Evolutionary conservation across 2,329 filamentous ascomycete species (phyloP).

Genomic region (Didymella pomorum): DNA sequence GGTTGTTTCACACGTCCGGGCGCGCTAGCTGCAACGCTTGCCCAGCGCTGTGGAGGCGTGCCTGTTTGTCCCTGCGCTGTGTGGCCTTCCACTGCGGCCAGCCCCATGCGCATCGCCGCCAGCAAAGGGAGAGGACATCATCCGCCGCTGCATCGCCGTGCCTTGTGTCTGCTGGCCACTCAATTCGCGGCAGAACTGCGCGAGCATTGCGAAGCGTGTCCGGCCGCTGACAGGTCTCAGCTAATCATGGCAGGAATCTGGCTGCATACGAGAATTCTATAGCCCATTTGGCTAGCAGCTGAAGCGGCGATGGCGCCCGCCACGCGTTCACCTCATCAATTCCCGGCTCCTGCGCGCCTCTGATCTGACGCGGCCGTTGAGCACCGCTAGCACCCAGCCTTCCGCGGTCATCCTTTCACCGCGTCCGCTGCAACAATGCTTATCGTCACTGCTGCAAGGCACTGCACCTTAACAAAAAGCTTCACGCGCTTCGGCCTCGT

Average conservation of each 20-base stretch:
- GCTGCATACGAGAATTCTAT: neutral
- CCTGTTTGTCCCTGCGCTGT: slow-evolving; percentile 4
- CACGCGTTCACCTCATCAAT: slow-evolving; percentile 19
- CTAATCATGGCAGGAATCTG: neutral
- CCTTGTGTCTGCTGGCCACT: neutral
- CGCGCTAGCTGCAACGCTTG: slow-evolving; percentile 11
- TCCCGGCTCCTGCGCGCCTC: slow-evolving; percentile 5
- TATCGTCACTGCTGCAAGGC: slow-evolving; percentile 9
- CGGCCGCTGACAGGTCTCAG: slow-evolving; percentile 4
- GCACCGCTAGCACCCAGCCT: neutral
- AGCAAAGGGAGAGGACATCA: neutral
- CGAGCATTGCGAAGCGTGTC: neutral
- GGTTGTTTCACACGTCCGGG: slow-evolving; percentile 17
- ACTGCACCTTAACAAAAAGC: slow-evolving; percentile 2
- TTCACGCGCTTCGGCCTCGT: neutral
- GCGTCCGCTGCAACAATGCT: slow-evolving; percentile 3
- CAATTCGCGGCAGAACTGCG: neutral
- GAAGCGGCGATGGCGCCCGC: slow-evolving; percentile 1
- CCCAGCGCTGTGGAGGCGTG: neutral
- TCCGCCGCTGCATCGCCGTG: neutral
- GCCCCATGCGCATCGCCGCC: slow-evolving; percentile 1
- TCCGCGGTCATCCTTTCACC: neutral
- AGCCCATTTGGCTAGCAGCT: slow-evolving; percentile 12
- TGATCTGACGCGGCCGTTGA: slow-evolving; percentile 11
- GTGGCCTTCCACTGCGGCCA: neutral